A percentile compares a stretch with the other conserved stretches of the same genome.
phyloP scores from a whole-genome alignment of 257 asterid species.

The Solanum neorickii region DNA sequence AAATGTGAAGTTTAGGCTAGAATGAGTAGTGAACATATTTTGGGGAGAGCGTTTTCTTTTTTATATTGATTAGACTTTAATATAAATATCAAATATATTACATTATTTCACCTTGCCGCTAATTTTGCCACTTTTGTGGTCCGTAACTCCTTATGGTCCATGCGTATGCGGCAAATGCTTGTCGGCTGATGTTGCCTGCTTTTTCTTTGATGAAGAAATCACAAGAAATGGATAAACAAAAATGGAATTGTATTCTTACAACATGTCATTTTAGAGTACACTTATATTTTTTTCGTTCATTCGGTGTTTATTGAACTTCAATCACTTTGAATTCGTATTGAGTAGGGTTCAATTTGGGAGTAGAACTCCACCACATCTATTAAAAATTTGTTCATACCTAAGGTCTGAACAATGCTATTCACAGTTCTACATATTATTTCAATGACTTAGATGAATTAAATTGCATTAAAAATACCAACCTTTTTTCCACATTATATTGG shows the following conservation, averaged over 20 bases:
- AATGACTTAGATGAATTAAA: too few species aligned
- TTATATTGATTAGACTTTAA: background rate
- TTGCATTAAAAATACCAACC: background rate
- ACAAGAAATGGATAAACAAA: background rate
- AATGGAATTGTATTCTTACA: background rate
- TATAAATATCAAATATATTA: background rate
- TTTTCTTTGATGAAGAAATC: background rate
- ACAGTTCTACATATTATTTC: background rate
- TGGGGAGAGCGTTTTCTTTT: background rate
- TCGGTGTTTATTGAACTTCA: too few species aligned
- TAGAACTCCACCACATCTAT: rapidly evolving
- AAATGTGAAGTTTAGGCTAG: background rate
- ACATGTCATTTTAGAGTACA: background rate
- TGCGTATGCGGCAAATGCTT: background rate
- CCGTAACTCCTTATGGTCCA: background rate
- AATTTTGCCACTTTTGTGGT: background rate
- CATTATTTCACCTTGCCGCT: rapidly evolving
- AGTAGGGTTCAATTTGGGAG: background rate
- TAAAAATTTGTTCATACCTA: background rate
- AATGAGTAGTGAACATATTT: background rate
- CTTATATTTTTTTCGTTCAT: too few species aligned
- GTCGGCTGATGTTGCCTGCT: background rate
- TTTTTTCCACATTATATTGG: background rate
- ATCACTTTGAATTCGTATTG: too few species aligned
- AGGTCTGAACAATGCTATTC: background rate